Evolutionary conservation across 2,329 filamentous ascomycete species (phyloP), one percentile per base, ranked within the genome.

Genomic region (Cylindrodendrum hubeiense): DNA sequence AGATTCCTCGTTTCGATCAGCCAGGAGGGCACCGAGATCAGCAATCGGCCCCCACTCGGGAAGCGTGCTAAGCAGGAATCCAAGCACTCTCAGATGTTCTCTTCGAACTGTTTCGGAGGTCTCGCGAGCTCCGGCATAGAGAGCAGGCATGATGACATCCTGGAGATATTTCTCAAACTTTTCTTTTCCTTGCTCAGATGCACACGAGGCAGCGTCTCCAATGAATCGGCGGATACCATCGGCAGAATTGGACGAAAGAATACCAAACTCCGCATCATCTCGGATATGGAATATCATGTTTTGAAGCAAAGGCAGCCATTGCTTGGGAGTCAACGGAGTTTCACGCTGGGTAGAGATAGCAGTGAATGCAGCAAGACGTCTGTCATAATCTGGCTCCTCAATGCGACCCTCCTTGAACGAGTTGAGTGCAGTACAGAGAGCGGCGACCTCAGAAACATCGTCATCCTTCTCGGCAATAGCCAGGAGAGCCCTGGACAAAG

Each of bases 241-340:
- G 0, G 94, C 93, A 7, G 96, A 93, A 77, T 95, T 98, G 2
- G 87, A 86, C 0, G 89, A 86, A 15, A 97, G 83, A 52, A 98
- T 93, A 49, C 93, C 93, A 68, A 97, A 91, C 77, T 99, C 96
- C 67, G 97, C 94, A 60, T 94, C 91, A 68, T 95, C 89, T 69
- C 90, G 91, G 69, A 98, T 91, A 75, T 92, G 96, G 79, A 91
- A 98, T 2, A 97, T 85, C 82, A 97, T 88, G 75, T 98, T 99
- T 80, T 95, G 92, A 12, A 98, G 81, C 21, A 99, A 80, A 6
- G 96, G 95, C 56, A 91, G 87, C 95, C 96, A 99, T 78, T 97
- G 93, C 63, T 87, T 87, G 1, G 90, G 81, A 0, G 87, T 90
- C 66, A 95, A 89, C 0, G 83, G 80, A 1, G 77, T 77, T 39